These are phyloP conservation scores for Pseudogymnoascus sp. DNA, from an alignment of 2,329 filamentous ascomycete species.

Conservation along the genomic window DNA sequence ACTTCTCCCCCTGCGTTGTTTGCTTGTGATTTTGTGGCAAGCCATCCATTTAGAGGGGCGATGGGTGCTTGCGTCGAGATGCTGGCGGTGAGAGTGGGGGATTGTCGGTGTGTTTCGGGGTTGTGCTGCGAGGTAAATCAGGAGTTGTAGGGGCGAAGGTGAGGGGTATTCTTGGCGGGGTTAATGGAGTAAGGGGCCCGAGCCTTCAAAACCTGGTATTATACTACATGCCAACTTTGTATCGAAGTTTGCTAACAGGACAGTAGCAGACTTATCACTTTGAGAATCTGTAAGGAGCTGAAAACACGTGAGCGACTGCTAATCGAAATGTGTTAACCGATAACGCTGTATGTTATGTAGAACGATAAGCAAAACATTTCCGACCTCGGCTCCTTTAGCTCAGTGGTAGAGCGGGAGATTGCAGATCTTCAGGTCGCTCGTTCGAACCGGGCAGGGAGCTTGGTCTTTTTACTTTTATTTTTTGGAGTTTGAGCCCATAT, in stretches of 20 bases:
- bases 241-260: not conserved
- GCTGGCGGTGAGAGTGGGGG: not conserved
- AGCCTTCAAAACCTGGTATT: not conserved
- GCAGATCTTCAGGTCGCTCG: conserved; percentile 12
- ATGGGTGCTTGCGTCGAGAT: not conserved
- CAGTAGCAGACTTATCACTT: not conserved
- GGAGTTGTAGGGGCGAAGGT: not conserved
- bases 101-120: conserved; percentile 5
- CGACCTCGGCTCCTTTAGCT: conserved; percentile 11
- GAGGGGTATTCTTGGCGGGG: not conserved
- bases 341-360: not conserved
- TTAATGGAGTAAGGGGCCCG: not conserved
- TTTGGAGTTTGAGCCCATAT: not conserved
- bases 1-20: not conserved
- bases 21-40: not conserved
- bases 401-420: conserved; percentile 13
- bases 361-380: not conserved
- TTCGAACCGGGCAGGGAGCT: conserved; percentile 12
- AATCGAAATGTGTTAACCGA: not conserved
- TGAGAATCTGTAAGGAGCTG: not conserved
- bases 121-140: not conserved
- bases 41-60: not conserved
- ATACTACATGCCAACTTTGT: not conserved
- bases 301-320: not conserved
- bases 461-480: not conserved